A percentile compares a stretch with the other conserved stretches of the same genome.
phyloP scores from a whole-genome alignment of 2,329 filamentous ascomycete species.

The Phaeosphaeriaceae sp. region DNA sequence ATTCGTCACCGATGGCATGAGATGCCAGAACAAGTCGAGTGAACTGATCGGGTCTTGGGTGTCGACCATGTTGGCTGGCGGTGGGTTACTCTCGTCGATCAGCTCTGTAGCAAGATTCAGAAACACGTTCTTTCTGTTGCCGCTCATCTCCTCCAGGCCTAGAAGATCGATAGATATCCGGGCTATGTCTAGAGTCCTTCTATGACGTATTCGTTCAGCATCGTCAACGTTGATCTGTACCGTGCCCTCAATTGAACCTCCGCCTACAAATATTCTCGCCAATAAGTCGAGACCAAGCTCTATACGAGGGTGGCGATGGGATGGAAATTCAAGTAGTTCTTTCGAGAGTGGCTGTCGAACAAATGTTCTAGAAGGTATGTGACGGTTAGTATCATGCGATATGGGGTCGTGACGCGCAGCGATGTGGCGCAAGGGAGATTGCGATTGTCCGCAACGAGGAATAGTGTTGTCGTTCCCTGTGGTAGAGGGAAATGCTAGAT shows the following conservation, averaged over 20 bases:
- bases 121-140: slow-evolving; percentile 57
- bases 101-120: slow-evolving; percentile 60
- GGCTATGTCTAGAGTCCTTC: slow-evolving; percentile 55
- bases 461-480: slow-evolving; percentile 46
- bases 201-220: slow-evolving; percentile 52
- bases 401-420: slow-evolving; percentile 51
- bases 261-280: slow-evolving; percentile 62
- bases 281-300: slow-evolving; percentile 58
- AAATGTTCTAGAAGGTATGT: slow-evolving; percentile 58
- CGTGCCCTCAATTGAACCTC: slow-evolving; percentile 61
- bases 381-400: slow-evolving; percentile 51
- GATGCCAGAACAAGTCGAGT: slow-evolving; percentile 56
- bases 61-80: slow-evolving; percentile 59
- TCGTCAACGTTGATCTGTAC: slow-evolving; percentile 58
- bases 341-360: slow-evolving; percentile 54
- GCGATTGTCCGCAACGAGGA: slow-evolving; percentile 54
- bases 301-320: slow-evolving; percentile 57
- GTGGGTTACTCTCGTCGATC: slow-evolving; percentile 58
- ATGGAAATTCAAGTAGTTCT: slow-evolving; percentile 59
- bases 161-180: slow-evolving; percentile 60
- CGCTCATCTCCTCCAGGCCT: slow-evolving; percentile 59
- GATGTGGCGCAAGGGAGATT: slow-evolving; percentile 57
- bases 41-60: slow-evolving; percentile 47
- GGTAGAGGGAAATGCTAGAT: slow-evolving; percentile 31
- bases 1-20: slow-evolving; percentile 55